Evolutionary conservation across 2,329 filamentous ascomycete genomes (phyloP).

Genomic region (Hymenoscyphus albidus): DNA sequence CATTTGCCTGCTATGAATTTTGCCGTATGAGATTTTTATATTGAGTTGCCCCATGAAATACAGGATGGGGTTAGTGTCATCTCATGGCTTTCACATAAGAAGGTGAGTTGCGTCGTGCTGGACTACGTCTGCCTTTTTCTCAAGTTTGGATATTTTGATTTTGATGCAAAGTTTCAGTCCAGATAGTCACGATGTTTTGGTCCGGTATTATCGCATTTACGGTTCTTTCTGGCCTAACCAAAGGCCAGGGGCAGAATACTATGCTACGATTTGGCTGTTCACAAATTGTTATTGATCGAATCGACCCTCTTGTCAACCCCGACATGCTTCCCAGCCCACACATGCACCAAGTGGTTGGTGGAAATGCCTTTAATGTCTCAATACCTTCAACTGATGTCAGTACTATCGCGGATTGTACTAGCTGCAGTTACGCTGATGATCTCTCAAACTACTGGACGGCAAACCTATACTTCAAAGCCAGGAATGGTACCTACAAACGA

Average conservation of each 20-base stretch:
- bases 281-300: slow-evolving; percentile 23
- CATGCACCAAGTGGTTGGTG: slow-evolving; percentile 45
- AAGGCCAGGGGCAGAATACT: slow-evolving; percentile 6
- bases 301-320: slow-evolving; percentile 25
- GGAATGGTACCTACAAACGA: slow-evolving; percentile 51
- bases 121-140: background rate
- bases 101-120: background rate
- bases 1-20: background rate
- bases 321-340: slow-evolving; percentile 20
- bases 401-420: slow-evolving; percentile 63
- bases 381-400: slow-evolving; percentile 55
- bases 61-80: background rate
- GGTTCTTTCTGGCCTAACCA: slow-evolving; percentile 3
- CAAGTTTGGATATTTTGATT: background rate
- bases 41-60: background rate
- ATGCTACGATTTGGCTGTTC: slow-evolving; percentile 25
- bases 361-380: slow-evolving; percentile 41
- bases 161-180: background rate
- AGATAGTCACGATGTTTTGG: background rate
- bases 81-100: background rate
- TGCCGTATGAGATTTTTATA: background rate
- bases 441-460: slow-evolving; percentile 83
- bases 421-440: slow-evolving; percentile 73
- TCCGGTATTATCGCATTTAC: slow-evolving; percentile 12
- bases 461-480: slow-evolving; percentile 68